Base-by-base conservation (phyloP, 768 basidiomycete genomes). In the Podaxis mareebaensis region DNA sequence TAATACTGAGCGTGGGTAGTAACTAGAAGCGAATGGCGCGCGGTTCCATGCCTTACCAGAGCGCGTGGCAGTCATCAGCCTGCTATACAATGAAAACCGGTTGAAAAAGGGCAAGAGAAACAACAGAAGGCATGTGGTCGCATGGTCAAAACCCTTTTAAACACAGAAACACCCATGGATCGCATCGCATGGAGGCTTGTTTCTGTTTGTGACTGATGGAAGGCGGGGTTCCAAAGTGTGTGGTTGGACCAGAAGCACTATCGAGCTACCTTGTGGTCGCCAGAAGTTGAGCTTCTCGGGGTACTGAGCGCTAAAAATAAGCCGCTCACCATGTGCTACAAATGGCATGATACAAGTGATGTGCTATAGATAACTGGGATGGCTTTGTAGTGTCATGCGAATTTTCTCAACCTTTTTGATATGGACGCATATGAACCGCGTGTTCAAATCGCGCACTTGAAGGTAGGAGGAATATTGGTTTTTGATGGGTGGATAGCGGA, bases 101-200 rank as follows among this genome's bases (percentile, higher is more conserved):
- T 10, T 33, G 17, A 24, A 46, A 60, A 3, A 40, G 22, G 33
- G 48, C 36, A 62, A 20, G 17, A 15, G 49, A 53, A 8, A 52
- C 38, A 49, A 30, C 24, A 62, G 61, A 56, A 62, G 55, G 24
- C 48, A 30, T 51, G 48, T 39, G 8, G 33, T 13, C 61, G 61
- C 61, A 63, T 63, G 61, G 53, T 26, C 55, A n/a, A 51, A 42
- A 30, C n/a, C 60, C 52, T 22, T 53, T 61, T 61, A 53, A 17
- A 53, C 60, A 61, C 52, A 36, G 26, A 53, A 51, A 63, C 30
- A 56, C 54, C 55, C 54, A 51, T 38, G 46, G 54, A 15, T 39
- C 2, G 46, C 48, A 49, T 57, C 22, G 49, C 54, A 26, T 8
- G n/a, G 22, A 51, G 12, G 24, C 7, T 30, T 53, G 20, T 42